These are phyloP conservation scores for Coprinopsis strossmayeri DNA, from an alignment of 768 basidiomycete genomes.

Conservation along the genomic window DNA sequence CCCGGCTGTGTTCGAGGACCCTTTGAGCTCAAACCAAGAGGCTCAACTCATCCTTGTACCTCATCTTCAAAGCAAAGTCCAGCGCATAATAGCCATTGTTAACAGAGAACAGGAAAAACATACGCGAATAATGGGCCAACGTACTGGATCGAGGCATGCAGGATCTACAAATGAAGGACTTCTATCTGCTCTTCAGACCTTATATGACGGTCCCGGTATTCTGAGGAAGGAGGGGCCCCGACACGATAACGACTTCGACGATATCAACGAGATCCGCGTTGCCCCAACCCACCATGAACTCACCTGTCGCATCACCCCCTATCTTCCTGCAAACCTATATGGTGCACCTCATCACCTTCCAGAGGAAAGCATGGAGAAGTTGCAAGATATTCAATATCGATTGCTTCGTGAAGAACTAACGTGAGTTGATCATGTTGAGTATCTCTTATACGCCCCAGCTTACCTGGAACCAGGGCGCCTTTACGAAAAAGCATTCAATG, in stretches of 20 bases:
- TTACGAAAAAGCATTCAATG: conserved; percentile 44
- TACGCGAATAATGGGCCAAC: conserved; percentile 17
- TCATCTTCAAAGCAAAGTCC: conserved; percentile 27
- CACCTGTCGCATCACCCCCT: conserved; percentile 39
- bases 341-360: conserved; percentile 60
- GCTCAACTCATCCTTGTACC: conserved; percentile 32
- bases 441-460: background rate
- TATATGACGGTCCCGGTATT: conserved; percentile 44
- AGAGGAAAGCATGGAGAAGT: conserved; percentile 51
- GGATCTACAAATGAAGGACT: conserved; percentile 30
- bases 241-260: conserved; percentile 61
- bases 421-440: conserved; percentile 27
- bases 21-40: conserved; percentile 22
- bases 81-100: conserved; percentile 37
- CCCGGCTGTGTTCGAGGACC: conserved; percentile 40
- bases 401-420: conserved; percentile 68
- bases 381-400: conserved; percentile 71
- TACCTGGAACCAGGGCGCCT: conserved; percentile 37
- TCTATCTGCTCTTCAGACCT: conserved; percentile 27
- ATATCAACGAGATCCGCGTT: conserved; percentile 55
- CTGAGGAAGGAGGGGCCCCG: conserved; percentile 44
- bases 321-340: conserved; percentile 53
- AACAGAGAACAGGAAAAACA: conserved; percentile 40
- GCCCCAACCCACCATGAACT: conserved; percentile 69
- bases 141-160: too few relatives aligned